A percentile compares a stretch with the other conserved stretches of the same genome.
Conservation (phyloP, 306 rosid species). For the Cicer yamashitae region DNA sequence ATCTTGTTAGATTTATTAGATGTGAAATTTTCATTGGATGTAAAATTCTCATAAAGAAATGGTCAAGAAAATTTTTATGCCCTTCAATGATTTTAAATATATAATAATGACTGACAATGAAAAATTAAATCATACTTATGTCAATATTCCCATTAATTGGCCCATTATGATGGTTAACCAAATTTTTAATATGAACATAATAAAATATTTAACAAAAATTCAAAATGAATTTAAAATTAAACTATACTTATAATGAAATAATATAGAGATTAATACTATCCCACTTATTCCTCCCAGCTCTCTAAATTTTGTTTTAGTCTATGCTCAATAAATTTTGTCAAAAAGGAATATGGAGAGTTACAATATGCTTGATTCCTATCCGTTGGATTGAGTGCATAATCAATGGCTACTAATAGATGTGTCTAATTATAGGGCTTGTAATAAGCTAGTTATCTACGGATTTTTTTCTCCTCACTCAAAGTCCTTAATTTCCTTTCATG, state of each 20-base stretch:
- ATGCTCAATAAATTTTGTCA: slow-evolving; percentile 32
- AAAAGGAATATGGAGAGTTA: slow-evolving; percentile 75
- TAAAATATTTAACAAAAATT: slow-evolving; percentile 20
- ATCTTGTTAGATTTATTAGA: no score
- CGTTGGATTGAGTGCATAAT: slow-evolving; percentile 52
- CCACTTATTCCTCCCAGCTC: slow-evolving; percentile 67
- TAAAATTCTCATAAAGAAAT: neutral
- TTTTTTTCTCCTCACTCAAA: slow-evolving; percentile 40
- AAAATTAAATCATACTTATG: slow-evolving; percentile 45
- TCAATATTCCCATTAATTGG: slow-evolving; percentile 21
- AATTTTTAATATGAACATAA: slow-evolving; percentile 18
- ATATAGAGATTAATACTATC: slow-evolving; percentile 44
- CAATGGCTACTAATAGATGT: slow-evolving; percentile 52
- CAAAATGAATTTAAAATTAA: neutral
- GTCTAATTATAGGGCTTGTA: slow-evolving; percentile 55
- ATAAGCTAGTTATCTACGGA: slow-evolving; percentile 49
- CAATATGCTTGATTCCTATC: slow-evolving; percentile 46
- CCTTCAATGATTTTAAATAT: slow-evolving; percentile 44
- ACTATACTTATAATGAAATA: slow-evolving; percentile 38
- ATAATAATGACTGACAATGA: slow-evolving; percentile 32
- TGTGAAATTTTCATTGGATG: no score
- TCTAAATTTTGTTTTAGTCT: neutral
- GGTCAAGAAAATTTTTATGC: neutral
- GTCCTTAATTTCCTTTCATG: slow-evolving; percentile 49
- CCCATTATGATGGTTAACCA: slow-evolving; percentile 28